phyloP scores from a whole-genome alignment of 2,329 filamentous ascomycete genomes.

The Penicillium crustosum region DNA sequence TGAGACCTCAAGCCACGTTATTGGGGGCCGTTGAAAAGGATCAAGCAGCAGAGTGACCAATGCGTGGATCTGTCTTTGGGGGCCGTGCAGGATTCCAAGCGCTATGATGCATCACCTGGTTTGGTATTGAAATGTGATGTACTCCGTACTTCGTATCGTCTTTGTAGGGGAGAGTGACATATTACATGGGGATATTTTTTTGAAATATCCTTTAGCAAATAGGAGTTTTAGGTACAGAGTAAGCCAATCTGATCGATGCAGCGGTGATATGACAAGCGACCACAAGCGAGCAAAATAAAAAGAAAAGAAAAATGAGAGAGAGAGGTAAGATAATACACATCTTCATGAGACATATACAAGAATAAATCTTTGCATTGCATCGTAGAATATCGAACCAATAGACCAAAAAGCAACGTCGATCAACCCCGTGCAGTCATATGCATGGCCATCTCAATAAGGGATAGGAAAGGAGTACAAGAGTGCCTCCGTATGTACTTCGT shows the following conservation, averaged over 20 bases:
- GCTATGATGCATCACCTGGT: neutral
- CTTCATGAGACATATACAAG: neutral
- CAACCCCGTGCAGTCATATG: neutral
- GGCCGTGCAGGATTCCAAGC: conserved; percentile 3
- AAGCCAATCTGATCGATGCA: neutral
- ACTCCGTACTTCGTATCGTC: neutral
- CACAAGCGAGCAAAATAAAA: no score
- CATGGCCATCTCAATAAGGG: neutral
- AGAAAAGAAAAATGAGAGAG: neutral
- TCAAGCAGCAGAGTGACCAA: conserved; percentile 3
- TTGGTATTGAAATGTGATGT: conserved; percentile 5
- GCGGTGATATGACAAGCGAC: neutral
- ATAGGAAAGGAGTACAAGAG: neutral
- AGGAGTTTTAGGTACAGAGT: neutral
- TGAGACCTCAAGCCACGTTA: conserved; percentile 13
- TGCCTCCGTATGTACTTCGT: no score
- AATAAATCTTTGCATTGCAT: conserved; percentile 1
- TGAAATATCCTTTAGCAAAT: neutral
- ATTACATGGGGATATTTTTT: neutral
- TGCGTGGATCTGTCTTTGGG: neutral
- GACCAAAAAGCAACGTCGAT: conserved; percentile 2
- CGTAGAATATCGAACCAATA: conserved; percentile 35
- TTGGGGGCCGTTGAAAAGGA: conserved; percentile 18
- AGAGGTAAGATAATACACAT: neutral
- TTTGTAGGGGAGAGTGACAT: neutral